Conservation (phyloP, 768 basidiomycete genomes). For the Suillus discolor region DNA sequence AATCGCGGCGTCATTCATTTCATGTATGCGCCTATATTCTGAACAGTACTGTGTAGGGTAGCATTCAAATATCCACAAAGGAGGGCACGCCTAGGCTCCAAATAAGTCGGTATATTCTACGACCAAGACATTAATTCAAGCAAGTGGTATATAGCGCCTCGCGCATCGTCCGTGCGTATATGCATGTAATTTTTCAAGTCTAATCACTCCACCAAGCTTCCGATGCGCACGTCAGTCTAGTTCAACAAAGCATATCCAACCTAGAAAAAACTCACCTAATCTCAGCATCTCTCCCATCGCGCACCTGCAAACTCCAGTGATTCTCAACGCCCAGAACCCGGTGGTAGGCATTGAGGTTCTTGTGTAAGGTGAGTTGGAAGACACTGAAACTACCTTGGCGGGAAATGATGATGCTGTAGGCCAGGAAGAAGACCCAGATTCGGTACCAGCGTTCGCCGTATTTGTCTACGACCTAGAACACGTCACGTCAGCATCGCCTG, state of each 20-base stretch:
- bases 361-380: constrained; percentile 97
- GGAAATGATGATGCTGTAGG: constrained; percentile 83
- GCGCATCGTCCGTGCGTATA: neutral
- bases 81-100: neutral
- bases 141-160: constrained; percentile 2
- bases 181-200: neutral
- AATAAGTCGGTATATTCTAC: constrained; percentile 4
- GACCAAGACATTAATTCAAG: constrained; percentile 1
- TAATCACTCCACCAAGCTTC: neutral
- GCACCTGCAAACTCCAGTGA: constrained; percentile 79
- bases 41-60: neutral
- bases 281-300: constrained; percentile 24
- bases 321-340: constrained; percentile 83
- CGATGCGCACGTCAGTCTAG: neutral
- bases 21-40: neutral
- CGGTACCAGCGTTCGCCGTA: constrained; percentile 65
- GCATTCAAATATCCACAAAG: neutral
- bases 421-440: constrained; percentile 97
- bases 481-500: neutral
- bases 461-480: constrained; percentile 21
- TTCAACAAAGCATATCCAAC: neutral
- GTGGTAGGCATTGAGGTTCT: constrained; percentile 96
- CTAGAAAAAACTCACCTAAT: neutral
- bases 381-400: constrained; percentile 90
- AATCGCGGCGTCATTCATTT: too few relatives aligned